Conservation (phyloP, 768 basidiomycete species). For the Suillus discolor region DNA sequence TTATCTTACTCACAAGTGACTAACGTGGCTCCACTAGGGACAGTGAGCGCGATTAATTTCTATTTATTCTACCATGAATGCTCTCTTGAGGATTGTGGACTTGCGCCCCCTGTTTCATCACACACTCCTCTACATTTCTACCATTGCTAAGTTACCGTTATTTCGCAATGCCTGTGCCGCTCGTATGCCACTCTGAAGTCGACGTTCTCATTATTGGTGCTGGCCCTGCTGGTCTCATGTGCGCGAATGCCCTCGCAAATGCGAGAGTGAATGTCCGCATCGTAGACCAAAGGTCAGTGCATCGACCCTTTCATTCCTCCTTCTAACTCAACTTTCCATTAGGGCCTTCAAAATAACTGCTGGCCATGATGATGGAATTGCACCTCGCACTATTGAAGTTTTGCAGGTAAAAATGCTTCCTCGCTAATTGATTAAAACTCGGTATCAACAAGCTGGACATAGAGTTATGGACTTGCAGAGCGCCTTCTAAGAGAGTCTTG, state of each 20-base stretch:
- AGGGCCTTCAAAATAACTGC: slow-evolving; percentile 19
- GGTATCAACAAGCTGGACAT: neutral
- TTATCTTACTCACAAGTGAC: too few species aligned
- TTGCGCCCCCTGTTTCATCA: slow-evolving; percentile 8
- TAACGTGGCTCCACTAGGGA: neutral
- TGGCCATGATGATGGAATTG: slow-evolving; percentile 32
- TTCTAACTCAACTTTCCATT: neutral
- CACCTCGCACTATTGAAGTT: slow-evolving; percentile 40
- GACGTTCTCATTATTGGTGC: slow-evolving; percentile 47
- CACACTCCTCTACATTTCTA: neutral
- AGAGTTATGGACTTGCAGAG: slow-evolving; percentile 79
- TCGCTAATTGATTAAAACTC: neutral
- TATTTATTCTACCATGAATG: neutral
- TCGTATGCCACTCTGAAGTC: slow-evolving; percentile 29
- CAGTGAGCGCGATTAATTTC: neutral
- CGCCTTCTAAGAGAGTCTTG: slow-evolving; percentile 60
- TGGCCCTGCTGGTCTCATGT: slow-evolving; percentile 46
- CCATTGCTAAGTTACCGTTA: neutral
- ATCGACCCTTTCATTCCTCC: neutral
- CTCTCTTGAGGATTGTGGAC: neutral
- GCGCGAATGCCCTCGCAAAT: slow-evolving; percentile 41
- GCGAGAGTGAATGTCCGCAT: slow-evolving; percentile 41
- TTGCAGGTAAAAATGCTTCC: slow-evolving; percentile 37
- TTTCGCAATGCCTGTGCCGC: slow-evolving; percentile 6
- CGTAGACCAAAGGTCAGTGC: slow-evolving; percentile 40